Evolutionary conservation across 2,329 filamentous ascomycete genomes (phyloP).

Genomic region (Cytospora paraplurivora): DNA sequence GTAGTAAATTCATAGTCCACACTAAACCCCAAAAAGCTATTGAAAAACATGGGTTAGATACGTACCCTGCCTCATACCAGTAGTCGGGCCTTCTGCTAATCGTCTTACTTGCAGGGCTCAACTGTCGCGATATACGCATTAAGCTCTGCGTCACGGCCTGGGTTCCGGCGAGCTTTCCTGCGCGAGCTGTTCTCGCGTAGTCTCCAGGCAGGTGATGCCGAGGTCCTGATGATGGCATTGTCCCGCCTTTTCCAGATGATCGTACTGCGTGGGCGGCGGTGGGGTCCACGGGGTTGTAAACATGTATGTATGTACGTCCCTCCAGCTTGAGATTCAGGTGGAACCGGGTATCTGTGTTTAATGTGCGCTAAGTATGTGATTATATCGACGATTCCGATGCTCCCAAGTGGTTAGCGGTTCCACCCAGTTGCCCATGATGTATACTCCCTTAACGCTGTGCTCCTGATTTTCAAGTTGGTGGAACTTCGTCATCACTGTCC

Average conservation of each 20-base stretch:
- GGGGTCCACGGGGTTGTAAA: too few relatives aligned
- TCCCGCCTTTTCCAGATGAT: slow-evolving; percentile 6
- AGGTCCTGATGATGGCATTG: slow-evolving; percentile 23
- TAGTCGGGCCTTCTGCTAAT: slow-evolving; percentile 20
- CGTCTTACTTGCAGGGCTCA: slow-evolving; percentile 9
- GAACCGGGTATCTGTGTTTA: slow-evolving; percentile 4
- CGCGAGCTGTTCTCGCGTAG: neutral
- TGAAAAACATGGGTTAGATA: slow-evolving; percentile 7
- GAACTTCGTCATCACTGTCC: slow-evolving; percentile 11
- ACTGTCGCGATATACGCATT: neutral
- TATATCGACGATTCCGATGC: slow-evolving; percentile 1
- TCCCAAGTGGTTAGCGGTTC: slow-evolving; percentile 12
- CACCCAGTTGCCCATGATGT: slow-evolving; percentile 18
- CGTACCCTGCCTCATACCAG: neutral
- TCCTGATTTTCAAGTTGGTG: slow-evolving; percentile 7
- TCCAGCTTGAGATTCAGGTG: neutral
- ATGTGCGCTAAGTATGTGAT: slow-evolving; percentile 3
- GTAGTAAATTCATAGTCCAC: slow-evolving; percentile 24
- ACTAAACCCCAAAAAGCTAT: slow-evolving; percentile 23
- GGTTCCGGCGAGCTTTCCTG: slow-evolving; percentile 12
- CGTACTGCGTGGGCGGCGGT: neutral
- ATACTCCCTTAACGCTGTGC: slow-evolving; percentile 11
- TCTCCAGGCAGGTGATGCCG: neutral
- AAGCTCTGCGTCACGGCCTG: slow-evolving; percentile 4
- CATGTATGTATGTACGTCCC: neutral